Conservation (phyloP, 108 stramenopile genomes). For the Nannochloropsis gaditana region DNA sequence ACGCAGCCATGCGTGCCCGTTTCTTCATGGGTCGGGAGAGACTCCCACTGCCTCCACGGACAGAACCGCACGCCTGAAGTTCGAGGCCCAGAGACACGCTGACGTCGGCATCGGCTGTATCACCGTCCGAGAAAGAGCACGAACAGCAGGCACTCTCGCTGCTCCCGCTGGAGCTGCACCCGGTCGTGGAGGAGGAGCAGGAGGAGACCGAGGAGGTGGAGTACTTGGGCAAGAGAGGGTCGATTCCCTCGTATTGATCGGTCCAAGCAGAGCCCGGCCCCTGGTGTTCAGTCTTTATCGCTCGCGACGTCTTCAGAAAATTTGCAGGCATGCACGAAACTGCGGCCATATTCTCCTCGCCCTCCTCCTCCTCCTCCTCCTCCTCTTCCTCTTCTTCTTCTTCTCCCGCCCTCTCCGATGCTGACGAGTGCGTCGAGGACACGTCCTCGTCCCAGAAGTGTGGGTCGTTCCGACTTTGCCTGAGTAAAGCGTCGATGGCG, state of each 20-base stretch:
- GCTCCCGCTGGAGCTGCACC: no score
- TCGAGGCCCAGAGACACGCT: no score
- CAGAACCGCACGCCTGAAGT: no score
- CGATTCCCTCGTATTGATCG: no score
- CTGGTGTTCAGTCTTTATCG: no score
- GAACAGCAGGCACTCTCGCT: not conserved
- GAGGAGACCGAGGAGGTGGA: no score
- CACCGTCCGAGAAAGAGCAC: not conserved
- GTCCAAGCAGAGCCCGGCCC: no score
- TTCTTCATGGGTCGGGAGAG: not conserved
- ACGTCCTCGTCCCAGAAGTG: not conserved
- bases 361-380: not conserved
- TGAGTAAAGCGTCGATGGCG: conserved; percentile 39
- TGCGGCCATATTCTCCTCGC: not conserved
- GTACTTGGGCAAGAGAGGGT: no score
- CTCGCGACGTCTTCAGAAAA: not conserved
- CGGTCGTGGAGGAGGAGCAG: no score
- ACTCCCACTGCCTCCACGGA: not conserved
- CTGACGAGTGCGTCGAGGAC: not conserved
- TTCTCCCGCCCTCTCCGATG: not conserved
- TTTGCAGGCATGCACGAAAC: not conserved
- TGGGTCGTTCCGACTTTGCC: not conserved
- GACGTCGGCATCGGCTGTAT: no score
- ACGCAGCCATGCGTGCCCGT: not conserved
- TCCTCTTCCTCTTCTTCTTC: not conserved